Evolutionary conservation across 306 rosid genomes (phyloP), one percentile per base, ranked within the genome.

Genomic region (Castanea sativa): DNA sequence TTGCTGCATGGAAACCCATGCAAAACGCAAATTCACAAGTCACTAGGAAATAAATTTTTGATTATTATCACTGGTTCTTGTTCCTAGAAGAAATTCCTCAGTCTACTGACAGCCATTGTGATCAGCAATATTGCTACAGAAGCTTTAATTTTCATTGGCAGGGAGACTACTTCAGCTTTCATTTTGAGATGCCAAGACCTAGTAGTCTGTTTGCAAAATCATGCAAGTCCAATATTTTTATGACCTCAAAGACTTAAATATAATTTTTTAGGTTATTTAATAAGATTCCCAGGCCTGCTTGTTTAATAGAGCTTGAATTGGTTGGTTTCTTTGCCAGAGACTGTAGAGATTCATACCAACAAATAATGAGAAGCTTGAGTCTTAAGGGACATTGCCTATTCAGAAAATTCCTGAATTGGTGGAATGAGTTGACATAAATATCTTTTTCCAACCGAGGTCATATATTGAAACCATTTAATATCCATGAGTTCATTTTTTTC

Each of bases 261-360:
- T 30, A 30, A 55, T 38, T 49, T 53, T 19, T 55, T 43, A 76
- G 27, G 53, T 76, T 35, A 78, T 33, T 30, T 30, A 53, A 49
- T 35, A 3, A 58, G 52, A 68, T 76, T 80, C 60, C 60, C 57
- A 27, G 70, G 51, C 61, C 55, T 16, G 60, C 4, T 23, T 41
- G 78, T 78, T 61, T 20, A 68, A 73, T 73, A 11, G 74, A 69
- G 75, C 38, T 27, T 55, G 20, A 78, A 61, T 74, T 11, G 74
- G 68, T 69, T 71, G 63, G 33, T 64, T 85, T 67, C 13, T 64
- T 78, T 70, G 52, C 33, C 21, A 73, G 56, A 16, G 65, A 60
- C 20, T 53, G 16, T 56, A 74, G 51, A 73, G 53, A 78, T 64
- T 52, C 18, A 69, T 33, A 45, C n/a, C 55, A 51, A 53, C 56